Evolutionary conservation across 2,329 filamentous ascomycete genomes (phyloP).

Genomic region (Penicillium sclerotigenum): DNA sequence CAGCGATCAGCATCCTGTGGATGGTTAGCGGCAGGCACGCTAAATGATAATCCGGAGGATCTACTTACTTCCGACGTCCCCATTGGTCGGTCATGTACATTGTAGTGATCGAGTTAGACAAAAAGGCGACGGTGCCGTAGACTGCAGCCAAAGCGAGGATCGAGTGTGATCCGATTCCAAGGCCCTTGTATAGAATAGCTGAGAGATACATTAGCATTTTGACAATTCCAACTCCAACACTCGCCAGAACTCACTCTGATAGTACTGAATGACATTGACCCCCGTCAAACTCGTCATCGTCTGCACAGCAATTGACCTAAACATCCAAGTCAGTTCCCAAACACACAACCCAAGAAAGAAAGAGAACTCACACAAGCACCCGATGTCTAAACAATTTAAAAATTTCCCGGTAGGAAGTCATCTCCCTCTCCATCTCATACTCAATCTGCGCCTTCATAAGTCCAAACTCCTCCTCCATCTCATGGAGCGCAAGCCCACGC

Average conservation of each 20-base stretch:
- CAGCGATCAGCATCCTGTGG: slow-evolving; percentile 54
- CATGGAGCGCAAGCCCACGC: slow-evolving; percentile 45
- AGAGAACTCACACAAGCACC: slow-evolving; percentile 45
- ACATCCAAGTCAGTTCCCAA: slow-evolving; percentile 11
- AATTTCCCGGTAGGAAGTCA: slow-evolving; percentile 52
- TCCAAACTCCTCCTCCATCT: slow-evolving; percentile 51
- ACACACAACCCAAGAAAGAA: neutral
- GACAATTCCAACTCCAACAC: neutral
- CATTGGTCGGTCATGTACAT: slow-evolving; percentile 56
- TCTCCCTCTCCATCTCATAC: slow-evolving; percentile 57
- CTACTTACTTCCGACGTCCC: slow-evolving; percentile 53
- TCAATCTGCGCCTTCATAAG: slow-evolving; percentile 56
- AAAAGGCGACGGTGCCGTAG: slow-evolving; percentile 54
- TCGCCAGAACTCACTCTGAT: slow-evolving; percentile 3
- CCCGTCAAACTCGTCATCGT: slow-evolving; percentile 58
- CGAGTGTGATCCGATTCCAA: slow-evolving; percentile 50
- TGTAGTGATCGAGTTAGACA: slow-evolving; percentile 52
- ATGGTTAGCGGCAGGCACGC: slow-evolving; percentile 5
- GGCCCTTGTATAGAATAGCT: slow-evolving; percentile 55
- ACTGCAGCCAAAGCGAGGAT: slow-evolving; percentile 55
- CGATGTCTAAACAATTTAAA: slow-evolving; percentile 53
- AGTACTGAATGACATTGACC: slow-evolving; percentile 55
- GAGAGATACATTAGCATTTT: neutral
- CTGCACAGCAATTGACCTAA: slow-evolving; percentile 52
- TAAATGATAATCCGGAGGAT: neutral